Conservation (phyloP, 768 basidiomycete species). For the Termitomyces sp. region DNA sequence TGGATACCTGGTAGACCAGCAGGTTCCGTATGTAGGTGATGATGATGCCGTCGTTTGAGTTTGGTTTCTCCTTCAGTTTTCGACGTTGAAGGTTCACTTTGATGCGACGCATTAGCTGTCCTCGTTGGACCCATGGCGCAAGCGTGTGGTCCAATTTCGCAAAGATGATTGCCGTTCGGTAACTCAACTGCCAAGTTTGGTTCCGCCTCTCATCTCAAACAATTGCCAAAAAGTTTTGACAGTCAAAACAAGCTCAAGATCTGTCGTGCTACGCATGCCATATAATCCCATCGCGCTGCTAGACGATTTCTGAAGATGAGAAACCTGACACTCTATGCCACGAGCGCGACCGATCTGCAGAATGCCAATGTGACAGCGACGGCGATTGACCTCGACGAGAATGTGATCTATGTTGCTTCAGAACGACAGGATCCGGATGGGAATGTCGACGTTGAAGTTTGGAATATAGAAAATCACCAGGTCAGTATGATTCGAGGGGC, state of each 20-base stretch:
- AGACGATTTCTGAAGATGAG: slow-evolving; percentile 35
- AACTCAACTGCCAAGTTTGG: slow-evolving; percentile 9
- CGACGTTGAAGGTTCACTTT: slow-evolving; percentile 8
- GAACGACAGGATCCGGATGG: slow-evolving; percentile 41
- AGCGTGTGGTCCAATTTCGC: background rate
- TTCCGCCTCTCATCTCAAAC: slow-evolving; percentile 2
- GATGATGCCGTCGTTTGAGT: slow-evolving; percentile 19
- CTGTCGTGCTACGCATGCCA: slow-evolving; percentile 3
- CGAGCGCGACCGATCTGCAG: slow-evolving; percentile 17
- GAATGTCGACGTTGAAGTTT: slow-evolving; percentile 53
- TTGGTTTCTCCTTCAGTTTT: slow-evolving; percentile 17
- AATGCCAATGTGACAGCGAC: slow-evolving; percentile 36
- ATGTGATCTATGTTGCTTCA: slow-evolving; percentile 50
- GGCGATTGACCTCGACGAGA: slow-evolving; percentile 61
- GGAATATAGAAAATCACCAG: slow-evolving; percentile 31
- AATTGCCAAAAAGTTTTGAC: slow-evolving; percentile 14
- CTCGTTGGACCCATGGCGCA: slow-evolving; percentile 15
- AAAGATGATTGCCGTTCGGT: slow-evolving; percentile 1
- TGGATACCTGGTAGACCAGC: slow-evolving; percentile 59
- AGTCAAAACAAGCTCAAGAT: background rate
- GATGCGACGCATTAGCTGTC: slow-evolving; percentile 7
- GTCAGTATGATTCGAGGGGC: slow-evolving; percentile 8
- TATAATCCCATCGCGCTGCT: background rate
- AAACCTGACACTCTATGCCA: slow-evolving; percentile 44
- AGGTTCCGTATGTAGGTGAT: slow-evolving; percentile 21